Conservation (phyloP, 768 basidiomycete species). For the Lanmaoa rubissima region DNA sequence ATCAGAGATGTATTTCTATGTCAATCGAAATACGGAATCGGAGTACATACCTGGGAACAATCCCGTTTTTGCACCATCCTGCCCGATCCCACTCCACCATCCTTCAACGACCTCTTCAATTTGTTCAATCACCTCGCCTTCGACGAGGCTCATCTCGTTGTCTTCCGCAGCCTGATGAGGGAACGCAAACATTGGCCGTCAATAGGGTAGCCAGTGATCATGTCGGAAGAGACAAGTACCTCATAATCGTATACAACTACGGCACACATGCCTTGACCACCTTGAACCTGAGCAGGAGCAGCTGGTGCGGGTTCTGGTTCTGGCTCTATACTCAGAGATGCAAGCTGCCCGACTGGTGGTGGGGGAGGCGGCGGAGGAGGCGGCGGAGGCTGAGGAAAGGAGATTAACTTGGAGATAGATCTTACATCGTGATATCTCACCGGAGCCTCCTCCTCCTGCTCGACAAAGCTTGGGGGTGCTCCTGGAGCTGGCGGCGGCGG, state of each 20-base stretch:
- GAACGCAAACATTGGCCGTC: not conserved
- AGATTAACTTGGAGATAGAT: not conserved
- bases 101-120: constrained; percentile 85
- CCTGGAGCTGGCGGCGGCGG: constrained; percentile 27
- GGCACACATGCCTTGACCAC: constrained; percentile 57
- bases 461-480: not conserved
- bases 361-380: constrained; percentile 50
- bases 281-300: constrained; percentile 16
- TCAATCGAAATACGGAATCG: not conserved
- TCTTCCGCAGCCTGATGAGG: constrained; percentile 66
- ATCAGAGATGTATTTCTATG: not conserved
- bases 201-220: not conserved
- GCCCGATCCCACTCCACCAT: constrained; percentile 86
- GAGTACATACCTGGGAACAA: constrained; percentile 75
- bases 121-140: constrained; percentile 80
- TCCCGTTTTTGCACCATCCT: constrained; percentile 64
- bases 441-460: constrained; percentile 16
- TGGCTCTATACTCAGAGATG: constrained; percentile 27
- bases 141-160: constrained; percentile 77
- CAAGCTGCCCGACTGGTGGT: constrained; percentile 37
- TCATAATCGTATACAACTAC: constrained; percentile 82
- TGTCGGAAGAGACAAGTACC: constrained; percentile 31
- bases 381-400: constrained; percentile 22
- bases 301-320: constrained; percentile 21
- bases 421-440: constrained; percentile 1